Percentiles rank a stretch among this genome's conserved stretches.
Conservation (phyloP, 192 early-diverging fungal species). For the Haplosporangium gracile region DNA sequence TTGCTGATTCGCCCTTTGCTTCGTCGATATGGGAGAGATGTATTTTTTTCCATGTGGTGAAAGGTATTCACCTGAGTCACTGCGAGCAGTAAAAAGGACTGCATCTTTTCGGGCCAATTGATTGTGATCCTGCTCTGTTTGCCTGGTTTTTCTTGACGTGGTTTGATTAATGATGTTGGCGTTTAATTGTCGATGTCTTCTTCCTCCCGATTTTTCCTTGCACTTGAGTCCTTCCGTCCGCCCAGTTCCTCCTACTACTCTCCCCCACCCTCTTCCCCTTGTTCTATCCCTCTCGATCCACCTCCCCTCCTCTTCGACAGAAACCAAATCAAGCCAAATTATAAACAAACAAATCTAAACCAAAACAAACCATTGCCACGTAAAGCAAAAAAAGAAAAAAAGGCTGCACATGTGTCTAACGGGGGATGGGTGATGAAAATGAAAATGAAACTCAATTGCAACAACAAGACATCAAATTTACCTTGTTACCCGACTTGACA, state of each 20-base stretch:
- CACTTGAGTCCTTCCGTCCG: no score
- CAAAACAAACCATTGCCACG: no score
- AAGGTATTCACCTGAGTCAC: not conserved
- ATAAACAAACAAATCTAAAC: no score
- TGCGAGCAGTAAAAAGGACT: not conserved
- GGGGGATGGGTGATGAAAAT: not conserved
- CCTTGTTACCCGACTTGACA: slow-evolving; percentile 58
- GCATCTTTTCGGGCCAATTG: not conserved
- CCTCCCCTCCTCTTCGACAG: no score
- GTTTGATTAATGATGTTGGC: not conserved
- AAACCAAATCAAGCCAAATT: no score
- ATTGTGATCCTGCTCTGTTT: not conserved
- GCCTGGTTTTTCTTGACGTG: no score
- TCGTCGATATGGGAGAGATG: not conserved
- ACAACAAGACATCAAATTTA: not conserved
- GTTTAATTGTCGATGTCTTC: not conserved
- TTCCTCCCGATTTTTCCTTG: no score
- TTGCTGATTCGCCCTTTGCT: not conserved
- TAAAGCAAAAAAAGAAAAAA: not conserved
- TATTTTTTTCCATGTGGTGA: not conserved
- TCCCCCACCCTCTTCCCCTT: no score
- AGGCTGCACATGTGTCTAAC: not conserved
- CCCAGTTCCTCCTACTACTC: no score
- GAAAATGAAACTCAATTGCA: not conserved
- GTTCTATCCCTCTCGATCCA: no score